Conservation (phyloP, 352 stramenopile genomes). For the Albugo laibachii region DNA sequence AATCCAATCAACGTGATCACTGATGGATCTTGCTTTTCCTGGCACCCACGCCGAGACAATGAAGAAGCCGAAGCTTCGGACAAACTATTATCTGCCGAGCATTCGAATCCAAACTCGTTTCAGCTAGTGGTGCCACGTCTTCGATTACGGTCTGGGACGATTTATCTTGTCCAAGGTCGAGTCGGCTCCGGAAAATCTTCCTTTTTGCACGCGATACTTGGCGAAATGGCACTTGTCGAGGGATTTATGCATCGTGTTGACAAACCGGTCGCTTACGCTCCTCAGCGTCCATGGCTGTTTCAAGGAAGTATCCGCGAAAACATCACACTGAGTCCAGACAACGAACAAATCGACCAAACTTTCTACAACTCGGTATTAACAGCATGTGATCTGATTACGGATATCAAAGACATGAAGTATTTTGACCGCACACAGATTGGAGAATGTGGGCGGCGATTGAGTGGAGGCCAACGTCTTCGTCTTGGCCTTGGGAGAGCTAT, state of each 20-base stretch:
- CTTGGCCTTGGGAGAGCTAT: conserved; percentile 73
- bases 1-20: conserved; percentile 4
- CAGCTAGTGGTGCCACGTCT: conserved; percentile 25
- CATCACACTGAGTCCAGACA: conserved; percentile 24
- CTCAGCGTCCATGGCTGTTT: conserved; percentile 66
- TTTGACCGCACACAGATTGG: conserved; percentile 30
- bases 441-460: conserved; percentile 72
- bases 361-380: conserved; percentile 31
- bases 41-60: conserved; percentile 1
- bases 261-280: conserved; percentile 29
- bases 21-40: conserved; percentile 14
- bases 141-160: conserved; percentile 13
- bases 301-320: conserved; percentile 33
- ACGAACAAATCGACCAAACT: conserved; percentile 12
- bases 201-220: conserved; percentile 17
- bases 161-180: conserved; percentile 34
- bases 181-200: conserved; percentile 20
- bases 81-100: neutral
- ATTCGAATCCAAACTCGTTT: conserved; percentile 9
- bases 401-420: conserved; percentile 22
- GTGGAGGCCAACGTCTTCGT: conserved; percentile 58
- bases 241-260: conserved; percentile 4
- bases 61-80: neutral
- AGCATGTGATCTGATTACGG: conserved; percentile 47
- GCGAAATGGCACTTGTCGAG: conserved; percentile 10